Evolutionary conservation across 1,139 yeast genomes (phyloP).

Genomic region (Saccharomycopsis phalli): DNA sequence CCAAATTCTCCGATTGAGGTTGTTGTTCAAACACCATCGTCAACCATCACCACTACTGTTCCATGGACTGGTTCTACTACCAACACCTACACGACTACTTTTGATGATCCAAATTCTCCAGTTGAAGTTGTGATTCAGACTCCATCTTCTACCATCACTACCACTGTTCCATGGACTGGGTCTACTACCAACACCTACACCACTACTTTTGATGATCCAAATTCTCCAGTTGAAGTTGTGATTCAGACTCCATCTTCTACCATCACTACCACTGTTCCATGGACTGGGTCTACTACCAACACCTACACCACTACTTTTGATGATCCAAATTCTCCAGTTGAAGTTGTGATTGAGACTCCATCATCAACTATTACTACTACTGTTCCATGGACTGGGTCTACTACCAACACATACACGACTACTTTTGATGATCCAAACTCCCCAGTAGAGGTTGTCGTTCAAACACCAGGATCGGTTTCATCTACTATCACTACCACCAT

Average conservation of each 20-base stretch:
- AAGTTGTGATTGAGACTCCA: conserved; percentile 8
- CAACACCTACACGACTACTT: conserved; percentile 1
- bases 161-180: conserved; percentile 10
- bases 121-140: conserved; percentile 6
- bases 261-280: conserved; percentile 5
- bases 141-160: conserved; percentile 4
- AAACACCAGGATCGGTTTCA: too few relatives aligned
- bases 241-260: conserved; percentile 6
- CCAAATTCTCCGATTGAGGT: neutral
- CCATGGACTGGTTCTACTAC: conserved; percentile 3
- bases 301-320: conserved; percentile 1
- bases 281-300: conserved; percentile 6
- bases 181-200: neutral
- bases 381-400: conserved; percentile 4
- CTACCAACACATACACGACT: neutral
- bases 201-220: neutral
- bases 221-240: neutral
- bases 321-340: conserved; percentile 3
- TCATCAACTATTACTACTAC: conserved; percentile 7
- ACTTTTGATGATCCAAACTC: too few relatives aligned
- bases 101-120: conserved; percentile 1
- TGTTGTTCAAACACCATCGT: conserved; percentile 4
- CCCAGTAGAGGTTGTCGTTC: too few relatives aligned
- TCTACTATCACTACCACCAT: too few relatives aligned
- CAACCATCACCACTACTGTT: conserved; percentile 1